Conservation (phyloP, 768 basidiomycete genomes). For the Sutorius australiensis region DNA sequence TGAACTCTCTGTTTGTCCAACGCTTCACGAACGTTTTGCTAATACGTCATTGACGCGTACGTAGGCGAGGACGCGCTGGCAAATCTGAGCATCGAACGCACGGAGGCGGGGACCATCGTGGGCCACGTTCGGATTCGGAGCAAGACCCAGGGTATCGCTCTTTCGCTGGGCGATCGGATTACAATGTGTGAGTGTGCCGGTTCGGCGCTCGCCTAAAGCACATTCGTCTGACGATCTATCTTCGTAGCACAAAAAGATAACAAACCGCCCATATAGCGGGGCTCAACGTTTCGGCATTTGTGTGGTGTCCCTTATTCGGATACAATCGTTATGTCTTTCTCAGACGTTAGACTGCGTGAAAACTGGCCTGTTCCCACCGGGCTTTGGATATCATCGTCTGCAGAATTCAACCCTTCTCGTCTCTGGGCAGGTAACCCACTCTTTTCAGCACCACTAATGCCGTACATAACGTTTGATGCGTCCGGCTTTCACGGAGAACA, state of each 20-base stretch:
- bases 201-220: neutral
- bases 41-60: neutral
- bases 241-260: slow-evolving; percentile 40
- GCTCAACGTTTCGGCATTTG: neutral
- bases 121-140: slow-evolving; percentile 96
- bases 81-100: slow-evolving; percentile 88
- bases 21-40: neutral
- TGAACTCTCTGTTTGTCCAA: slow-evolving; percentile 5
- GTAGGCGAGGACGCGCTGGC: slow-evolving; percentile 94
- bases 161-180: slow-evolving; percentile 89
- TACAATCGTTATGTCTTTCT: neutral
- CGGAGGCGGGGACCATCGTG: slow-evolving; percentile 73
- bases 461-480: no score
- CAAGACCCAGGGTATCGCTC: slow-evolving; percentile 96
- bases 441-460: neutral
- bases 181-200: slow-evolving; percentile 45
- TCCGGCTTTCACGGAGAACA: neutral
- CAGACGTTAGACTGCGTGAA: neutral
- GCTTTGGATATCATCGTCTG: neutral
- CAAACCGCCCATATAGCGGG: slow-evolving; percentile 28
- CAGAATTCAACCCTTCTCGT: neutral
- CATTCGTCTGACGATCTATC: neutral
- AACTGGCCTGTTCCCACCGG: neutral
- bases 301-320: neutral
- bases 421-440: neutral